Evolutionary conservation across 1,284 basidiomycete genomes (phyloP).

Genomic region (Puccinia horiana): DNA sequence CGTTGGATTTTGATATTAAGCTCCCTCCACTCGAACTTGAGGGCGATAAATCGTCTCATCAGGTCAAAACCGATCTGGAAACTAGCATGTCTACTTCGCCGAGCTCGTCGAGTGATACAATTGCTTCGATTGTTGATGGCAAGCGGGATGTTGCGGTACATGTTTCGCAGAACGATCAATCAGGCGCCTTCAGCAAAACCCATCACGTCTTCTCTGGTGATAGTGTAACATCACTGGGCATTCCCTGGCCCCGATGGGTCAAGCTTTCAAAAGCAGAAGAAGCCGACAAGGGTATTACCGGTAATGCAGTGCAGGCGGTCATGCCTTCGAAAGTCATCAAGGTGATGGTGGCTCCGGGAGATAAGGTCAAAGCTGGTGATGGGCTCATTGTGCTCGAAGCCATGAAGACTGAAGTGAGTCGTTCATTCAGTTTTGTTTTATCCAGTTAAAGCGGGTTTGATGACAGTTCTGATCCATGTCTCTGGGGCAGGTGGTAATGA

Average conservation of each 20-base stretch:
- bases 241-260: conserved; percentile 51
- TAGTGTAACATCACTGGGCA: conserved; percentile 46
- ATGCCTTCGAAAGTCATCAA: conserved; percentile 88
- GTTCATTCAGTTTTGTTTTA: neutral
- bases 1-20: neutral
- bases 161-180: conserved; percentile 64
- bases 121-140: conserved; percentile 63
- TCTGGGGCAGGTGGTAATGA: conserved; percentile 69
- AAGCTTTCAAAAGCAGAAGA: conserved; percentile 29
- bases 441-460: neutral
- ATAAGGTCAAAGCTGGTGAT: conserved; percentile 76
- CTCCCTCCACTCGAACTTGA: conserved; percentile 1
- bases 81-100: conserved; percentile 42
- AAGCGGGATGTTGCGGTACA: conserved; percentile 70
- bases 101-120: conserved; percentile 63
- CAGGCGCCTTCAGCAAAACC: conserved; percentile 66
- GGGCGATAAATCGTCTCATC: neutral
- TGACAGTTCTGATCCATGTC: neutral
- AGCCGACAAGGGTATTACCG: conserved; percentile 58
- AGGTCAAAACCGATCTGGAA: conserved; percentile 51
- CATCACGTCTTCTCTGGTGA: conserved; percentile 67
- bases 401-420: conserved; percentile 77
- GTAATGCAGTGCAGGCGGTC: conserved; percentile 62
- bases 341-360: conserved; percentile 73
- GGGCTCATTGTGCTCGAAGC: conserved; percentile 81